Evolutionary conservation across 2,329 filamentous ascomycete genomes (phyloP).

Genomic region (Aspergillus carbonarius): DNA sequence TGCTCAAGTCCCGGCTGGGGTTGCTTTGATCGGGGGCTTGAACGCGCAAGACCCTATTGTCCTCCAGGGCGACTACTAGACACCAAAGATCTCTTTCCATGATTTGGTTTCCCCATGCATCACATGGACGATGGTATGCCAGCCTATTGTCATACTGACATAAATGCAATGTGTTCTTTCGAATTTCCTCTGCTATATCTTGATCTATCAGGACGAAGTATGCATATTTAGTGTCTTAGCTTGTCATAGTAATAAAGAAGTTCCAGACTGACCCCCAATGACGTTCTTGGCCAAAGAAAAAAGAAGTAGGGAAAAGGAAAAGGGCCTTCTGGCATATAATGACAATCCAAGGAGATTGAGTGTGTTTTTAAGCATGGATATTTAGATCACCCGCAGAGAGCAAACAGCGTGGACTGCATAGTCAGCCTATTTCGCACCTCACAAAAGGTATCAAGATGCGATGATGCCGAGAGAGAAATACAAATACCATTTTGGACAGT

Average conservation of each 20-base stretch:
- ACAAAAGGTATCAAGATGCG: too few species aligned
- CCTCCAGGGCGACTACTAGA: conserved; percentile 23
- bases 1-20: conserved; percentile 55
- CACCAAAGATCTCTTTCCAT: neutral
- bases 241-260: neutral
- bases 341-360: neutral
- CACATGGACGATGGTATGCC: neutral
- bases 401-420: neutral
- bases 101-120: neutral
- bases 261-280: too few species aligned
- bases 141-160: neutral
- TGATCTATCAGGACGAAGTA: neutral
- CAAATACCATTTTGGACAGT: too few species aligned
- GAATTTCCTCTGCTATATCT: neutral
- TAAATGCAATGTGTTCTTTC: neutral
- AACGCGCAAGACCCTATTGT: conserved; percentile 58
- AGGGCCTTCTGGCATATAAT: too few species aligned
- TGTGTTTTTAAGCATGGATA: neutral
- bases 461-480: too few species aligned
- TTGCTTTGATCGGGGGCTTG: conserved; percentile 61
- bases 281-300: too few species aligned
- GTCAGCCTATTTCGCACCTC: too few species aligned
- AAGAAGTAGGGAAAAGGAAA: too few species aligned
- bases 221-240: neutral
- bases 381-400: neutral